phyloP scores from a whole-genome alignment of 352 stramenopile genomes.

The Phytophthora boehmeriae region DNA sequence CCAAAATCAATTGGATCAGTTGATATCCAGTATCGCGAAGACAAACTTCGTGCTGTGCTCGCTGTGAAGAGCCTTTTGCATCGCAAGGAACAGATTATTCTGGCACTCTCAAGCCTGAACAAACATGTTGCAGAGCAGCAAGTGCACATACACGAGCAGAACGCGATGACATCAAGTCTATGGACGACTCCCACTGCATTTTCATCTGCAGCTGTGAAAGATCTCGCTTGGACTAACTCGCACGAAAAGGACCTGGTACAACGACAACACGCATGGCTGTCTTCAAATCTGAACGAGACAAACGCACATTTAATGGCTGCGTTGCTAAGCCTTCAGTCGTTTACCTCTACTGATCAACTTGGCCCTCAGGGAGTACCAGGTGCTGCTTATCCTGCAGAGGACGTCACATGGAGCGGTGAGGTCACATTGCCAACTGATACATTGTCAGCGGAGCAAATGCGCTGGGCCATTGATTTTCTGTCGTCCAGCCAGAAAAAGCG shows the following conservation, averaged over 20 bases:
- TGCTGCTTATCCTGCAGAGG: constrained; percentile 13
- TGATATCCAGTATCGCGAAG: constrained; percentile 30
- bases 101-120: constrained; percentile 55
- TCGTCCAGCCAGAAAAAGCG: constrained; percentile 46
- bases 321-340: constrained; percentile 65
- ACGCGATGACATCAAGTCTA: constrained; percentile 30
- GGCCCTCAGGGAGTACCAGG: neutral
- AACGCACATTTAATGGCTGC: constrained; percentile 62
- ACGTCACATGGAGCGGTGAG: constrained; percentile 5
- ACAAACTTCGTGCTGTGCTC: constrained; percentile 49
- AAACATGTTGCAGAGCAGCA: constrained; percentile 32
- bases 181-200: constrained; percentile 33
- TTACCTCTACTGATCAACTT: constrained; percentile 20
- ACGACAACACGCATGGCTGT: constrained; percentile 70
- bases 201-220: constrained; percentile 32
- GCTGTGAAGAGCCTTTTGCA: constrained; percentile 67
- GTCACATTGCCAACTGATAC: constrained; percentile 17
- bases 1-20: neutral
- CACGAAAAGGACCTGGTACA: constrained; percentile 46
- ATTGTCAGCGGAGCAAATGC: constrained; percentile 59
- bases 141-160: constrained; percentile 14
- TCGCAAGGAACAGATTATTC: constrained; percentile 75
- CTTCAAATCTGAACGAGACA: constrained; percentile 68
- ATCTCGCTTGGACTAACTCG: constrained; percentile 23
- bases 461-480: constrained; percentile 71